Base-by-base conservation (phyloP, 768 basidiomycete genomes). In the Pleurotus platypus region DNA sequence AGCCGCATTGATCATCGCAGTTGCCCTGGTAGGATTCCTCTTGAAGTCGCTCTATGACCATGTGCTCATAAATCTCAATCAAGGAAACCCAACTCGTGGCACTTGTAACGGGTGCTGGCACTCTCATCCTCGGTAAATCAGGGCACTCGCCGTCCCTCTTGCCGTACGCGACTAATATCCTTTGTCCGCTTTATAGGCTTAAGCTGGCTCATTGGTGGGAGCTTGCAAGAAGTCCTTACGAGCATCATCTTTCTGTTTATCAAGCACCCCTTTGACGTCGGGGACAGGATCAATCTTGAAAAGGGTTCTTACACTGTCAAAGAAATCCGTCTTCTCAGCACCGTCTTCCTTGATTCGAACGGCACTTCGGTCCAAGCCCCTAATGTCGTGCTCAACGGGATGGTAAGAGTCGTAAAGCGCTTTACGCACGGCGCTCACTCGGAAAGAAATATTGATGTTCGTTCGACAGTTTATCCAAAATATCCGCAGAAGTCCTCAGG, bases 181-280 rank as follows among this genome's bases (percentile, higher is more conserved):
- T 38, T 58, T 55, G 30, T 49, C 47, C 20, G n/a, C 35, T n/a
- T 35, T 35, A 35, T 56, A 85, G 86, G 86, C 64, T 75, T 93
- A 45, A 89, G 88, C 60, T 94, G 92, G 92, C 82, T 94, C 56
- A 92, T 95, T 62, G 94, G 93, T 39, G 77, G 78, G 46, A 89
- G 85, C 55, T 77, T 90, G 59, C 83, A 90, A 60, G 91, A 94
- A 69, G 84, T 94, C 46, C 77, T 95, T 56, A 84, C 84, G 4
- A 87, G 87, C 57, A 91, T 94, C 68, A 93, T 95, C 66, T 95
- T 97, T 80, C 77, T 97, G 26, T 94, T 95, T 72, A 79, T 93
- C 69, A 91, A 91, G 64, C 87, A 90, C 66, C 88, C 87, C 0
- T 90, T 86, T 75, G 90, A 92, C 69, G 89, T 92, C 22, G 88